phyloP scores from a whole-genome alignment of 441 rosid species.

The Eruca vesicaria region DNA sequence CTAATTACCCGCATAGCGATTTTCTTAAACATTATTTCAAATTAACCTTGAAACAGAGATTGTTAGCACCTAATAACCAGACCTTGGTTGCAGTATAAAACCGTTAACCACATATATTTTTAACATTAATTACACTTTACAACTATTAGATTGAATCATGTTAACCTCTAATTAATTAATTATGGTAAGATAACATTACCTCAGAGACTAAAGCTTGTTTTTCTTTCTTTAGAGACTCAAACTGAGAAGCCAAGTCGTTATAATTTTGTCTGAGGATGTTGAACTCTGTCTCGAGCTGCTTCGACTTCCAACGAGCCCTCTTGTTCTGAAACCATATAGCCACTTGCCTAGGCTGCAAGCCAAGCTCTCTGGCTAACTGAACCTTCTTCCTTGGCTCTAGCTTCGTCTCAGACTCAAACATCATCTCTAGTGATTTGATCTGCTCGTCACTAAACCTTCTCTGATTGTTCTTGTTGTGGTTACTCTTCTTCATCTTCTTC shows the following conservation, averaged over 20 bases:
- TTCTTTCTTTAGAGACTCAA: slow-evolving; percentile 68
- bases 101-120: neutral
- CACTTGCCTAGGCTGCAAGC: slow-evolving; percentile 84
- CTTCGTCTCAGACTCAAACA: slow-evolving; percentile 72
- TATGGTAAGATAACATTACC: slow-evolving; percentile 41
- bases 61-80: neutral
- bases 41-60: neutral
- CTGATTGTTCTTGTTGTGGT: slow-evolving; percentile 47
- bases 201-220: slow-evolving; percentile 56
- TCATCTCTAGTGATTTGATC: slow-evolving; percentile 66
- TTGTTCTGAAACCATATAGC: slow-evolving; percentile 96
- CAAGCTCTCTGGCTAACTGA: slow-evolving; percentile 70
- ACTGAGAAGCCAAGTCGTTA: slow-evolving; percentile 49
- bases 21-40: too few relatives aligned
- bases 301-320: slow-evolving; percentile 86
- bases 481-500: slow-evolving; percentile 49
- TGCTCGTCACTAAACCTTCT: slow-evolving; percentile 87
- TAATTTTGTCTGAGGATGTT: slow-evolving; percentile 50
- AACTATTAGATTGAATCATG: neutral
- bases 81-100: neutral
- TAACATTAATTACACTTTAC: neutral
- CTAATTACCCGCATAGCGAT: too few relatives aligned
- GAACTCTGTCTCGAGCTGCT: slow-evolving; percentile 74
- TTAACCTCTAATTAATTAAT: neutral
- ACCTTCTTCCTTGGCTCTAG: slow-evolving; percentile 80